phyloP scores from a whole-genome alignment of 345 rosid genomes.

The Hypericum androsaemum region DNA sequence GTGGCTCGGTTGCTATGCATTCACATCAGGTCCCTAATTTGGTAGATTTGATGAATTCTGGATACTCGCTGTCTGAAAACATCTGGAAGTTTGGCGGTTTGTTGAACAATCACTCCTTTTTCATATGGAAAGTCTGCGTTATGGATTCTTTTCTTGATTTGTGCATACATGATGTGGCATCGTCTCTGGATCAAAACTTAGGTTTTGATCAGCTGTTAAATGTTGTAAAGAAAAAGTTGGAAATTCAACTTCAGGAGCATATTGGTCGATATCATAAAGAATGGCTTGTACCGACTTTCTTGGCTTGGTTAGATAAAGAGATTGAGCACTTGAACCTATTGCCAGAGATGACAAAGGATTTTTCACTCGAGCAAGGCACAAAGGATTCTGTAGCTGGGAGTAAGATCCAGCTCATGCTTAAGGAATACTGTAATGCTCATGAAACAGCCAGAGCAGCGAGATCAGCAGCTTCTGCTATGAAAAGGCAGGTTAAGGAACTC shows the following conservation, averaged over 20 bases:
- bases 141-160: conserved; percentile 74
- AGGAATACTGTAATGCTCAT: conserved; percentile 76
- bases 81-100: conserved; percentile 62
- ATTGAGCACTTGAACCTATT: conserved; percentile 41
- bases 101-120: conserved; percentile 50
- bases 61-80: conserved; percentile 42
- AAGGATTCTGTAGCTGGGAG: conserved; percentile 37
- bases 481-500: conserved; percentile 61
- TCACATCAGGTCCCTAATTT: conserved; percentile 35
- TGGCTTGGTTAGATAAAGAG: conserved; percentile 56
- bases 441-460: conserved; percentile 79
- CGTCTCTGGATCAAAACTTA: conserved; percentile 59
- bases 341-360: conserved; percentile 34
- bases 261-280: conserved; percentile 51
- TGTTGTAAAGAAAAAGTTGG: conserved; percentile 64
- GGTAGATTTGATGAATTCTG: conserved; percentile 42
- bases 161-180: conserved; percentile 66
- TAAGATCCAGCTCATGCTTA: conserved; percentile 63
- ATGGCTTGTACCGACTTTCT: conserved; percentile 47
- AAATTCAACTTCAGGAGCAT: conserved; percentile 62
- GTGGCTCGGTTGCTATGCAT: conserved; percentile 29
- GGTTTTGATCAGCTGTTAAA: conserved; percentile 81
- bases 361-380: conserved; percentile 28
- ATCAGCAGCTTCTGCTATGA: conserved; percentile 62
- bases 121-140: conserved; percentile 77